Evolutionary conservation across 768 basidiomycete species (phyloP), one percentile per base, ranked within the genome.

Genomic region (Cystofilobasidium capitatum): DNA sequence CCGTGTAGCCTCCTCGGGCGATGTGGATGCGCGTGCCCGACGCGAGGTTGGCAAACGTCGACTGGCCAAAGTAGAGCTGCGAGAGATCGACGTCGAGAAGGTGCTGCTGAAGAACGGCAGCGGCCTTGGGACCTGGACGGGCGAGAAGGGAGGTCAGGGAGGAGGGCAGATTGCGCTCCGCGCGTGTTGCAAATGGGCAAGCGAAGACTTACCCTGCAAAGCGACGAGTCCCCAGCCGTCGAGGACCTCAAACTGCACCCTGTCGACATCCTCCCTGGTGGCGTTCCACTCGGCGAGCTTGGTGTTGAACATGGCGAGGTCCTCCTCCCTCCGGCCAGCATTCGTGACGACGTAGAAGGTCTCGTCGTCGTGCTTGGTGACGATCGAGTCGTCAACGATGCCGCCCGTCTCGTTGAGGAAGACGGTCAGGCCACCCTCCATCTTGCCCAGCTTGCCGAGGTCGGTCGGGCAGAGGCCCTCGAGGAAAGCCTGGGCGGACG

Each of bases 261-360:
- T 81, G 24, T 74, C 70, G 71, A 63, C 22, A 65, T 60, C 64
- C 0, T 85, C 86, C 3, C 77, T 79, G 26, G 66, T 80, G 16
- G 78, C 76, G 72, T 94, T 94, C 91, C 91, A 97, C 72, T 87
- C 85, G 13, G 79, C 78, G 3, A 97, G 75, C 73, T 85, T 84
- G 47, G 79, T 75, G 33, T 74, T 72, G 73, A 98, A 86, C 88
- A 89, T 92, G 2, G 83, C 79, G 13, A 92, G 80, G 73, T 96
- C 94, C 70, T 85, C 82, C 3, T 85, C 84, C 31, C 91, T 82
- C 42, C 94, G 79, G 1, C 90, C 92, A 0, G 94, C 94, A 74
- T 98, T 98, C 0, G 96, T 99, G 31, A 99, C 94, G 64, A 97
- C 88, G 75, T 97, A 99, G 79, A 85, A 98, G 0, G 86, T 84